phyloP scores from a whole-genome alignment of 108 stramenopile species.

The Cyclotella sp. region DNA sequence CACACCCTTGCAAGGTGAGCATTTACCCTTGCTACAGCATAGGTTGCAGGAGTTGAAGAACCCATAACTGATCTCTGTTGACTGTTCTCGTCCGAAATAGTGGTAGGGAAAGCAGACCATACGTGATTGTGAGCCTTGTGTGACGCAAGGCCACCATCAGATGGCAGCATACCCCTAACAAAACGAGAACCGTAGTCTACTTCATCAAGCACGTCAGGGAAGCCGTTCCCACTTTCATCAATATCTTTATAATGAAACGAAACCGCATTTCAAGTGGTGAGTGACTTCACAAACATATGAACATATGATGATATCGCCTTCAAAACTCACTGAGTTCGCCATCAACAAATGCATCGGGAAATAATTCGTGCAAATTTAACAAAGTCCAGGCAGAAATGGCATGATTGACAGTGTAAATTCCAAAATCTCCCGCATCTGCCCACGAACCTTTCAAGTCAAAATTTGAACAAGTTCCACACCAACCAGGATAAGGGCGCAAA shows the following conservation, averaged over 20 bases:
- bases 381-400: slow-evolving; percentile 35
- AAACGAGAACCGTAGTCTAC: slow-evolving; percentile 39
- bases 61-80: slow-evolving; percentile 30
- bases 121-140: slow-evolving; percentile 41
- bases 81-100: slow-evolving; percentile 24
- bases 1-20: slow-evolving; percentile 41
- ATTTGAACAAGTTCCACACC: slow-evolving; percentile 29
- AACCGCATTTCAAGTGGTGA: neutral
- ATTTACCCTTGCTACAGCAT: slow-evolving; percentile 41
- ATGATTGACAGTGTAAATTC: slow-evolving; percentile 35
- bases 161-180: slow-evolving; percentile 38
- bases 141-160: slow-evolving; percentile 34
- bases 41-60: slow-evolving; percentile 34
- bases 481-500: slow-evolving; percentile 28
- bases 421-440: slow-evolving; percentile 41
- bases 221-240: slow-evolving; percentile 34
- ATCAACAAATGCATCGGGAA: slow-evolving; percentile 35
- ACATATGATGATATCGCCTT: neutral
- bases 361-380: slow-evolving; percentile 27
- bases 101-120: slow-evolving; percentile 37
- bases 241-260: neutral
- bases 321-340: slow-evolving; percentile 3
- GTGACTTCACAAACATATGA: neutral
- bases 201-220: slow-evolving; percentile 38
- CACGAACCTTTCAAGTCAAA: slow-evolving; percentile 34